A percentile compares a stretch with the other conserved stretches of the same genome.
Conservation (phyloP, 768 basidiomycete species). For the Leccinellum luteum region DNA sequence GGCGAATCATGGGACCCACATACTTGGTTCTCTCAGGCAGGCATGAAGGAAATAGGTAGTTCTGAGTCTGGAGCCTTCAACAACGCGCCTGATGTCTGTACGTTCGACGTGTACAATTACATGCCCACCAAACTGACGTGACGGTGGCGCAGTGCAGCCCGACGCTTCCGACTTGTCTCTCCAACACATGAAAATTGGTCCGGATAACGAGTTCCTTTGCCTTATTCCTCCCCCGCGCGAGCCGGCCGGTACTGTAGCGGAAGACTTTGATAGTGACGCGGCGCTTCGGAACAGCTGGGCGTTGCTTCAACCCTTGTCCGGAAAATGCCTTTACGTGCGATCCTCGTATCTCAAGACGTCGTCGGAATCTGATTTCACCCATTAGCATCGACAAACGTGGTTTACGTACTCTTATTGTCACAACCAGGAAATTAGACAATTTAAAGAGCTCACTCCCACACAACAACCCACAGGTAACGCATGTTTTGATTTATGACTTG, state of each 20-base stretch:
- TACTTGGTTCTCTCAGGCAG: slow-evolving; percentile 36
- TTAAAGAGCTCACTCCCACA: slow-evolving; percentile 74
- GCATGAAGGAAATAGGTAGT: slow-evolving; percentile 60
- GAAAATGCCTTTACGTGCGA: slow-evolving; percentile 83
- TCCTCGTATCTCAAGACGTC: slow-evolving; percentile 26
- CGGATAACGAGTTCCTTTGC: slow-evolving; percentile 70
- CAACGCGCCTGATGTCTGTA: slow-evolving; percentile 33
- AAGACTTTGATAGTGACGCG: slow-evolving; percentile 56
- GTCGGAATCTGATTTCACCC: slow-evolving; percentile 32
- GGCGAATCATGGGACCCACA: slow-evolving; percentile 55
- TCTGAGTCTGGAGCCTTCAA: slow-evolving; percentile 37
- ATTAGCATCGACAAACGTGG: slow-evolving; percentile 84
- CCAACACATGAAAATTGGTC: slow-evolving; percentile 73
- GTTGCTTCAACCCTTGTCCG: slow-evolving; percentile 73
- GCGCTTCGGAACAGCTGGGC: slow-evolving; percentile 80
- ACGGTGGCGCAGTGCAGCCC: slow-evolving; percentile 19
- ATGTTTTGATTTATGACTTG: slow-evolving; percentile 17
- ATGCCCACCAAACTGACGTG: slow-evolving; percentile 13
- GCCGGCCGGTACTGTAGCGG: slow-evolving; percentile 37
- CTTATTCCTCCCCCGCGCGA: slow-evolving; percentile 67
- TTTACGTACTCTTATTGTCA: slow-evolving; percentile 98
- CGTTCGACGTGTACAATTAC: slow-evolving; percentile 28
- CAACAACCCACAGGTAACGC: slow-evolving; percentile 64
- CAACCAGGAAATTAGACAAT: slow-evolving; percentile 92
- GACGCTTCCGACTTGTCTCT: slow-evolving; percentile 47